A percentile compares a stretch with the other conserved stretches of the same genome.
These are phyloP conservation scores for Exophiala sp. DNA, from an alignment of 2,329 filamentous ascomycete genomes.

Conservation along the genomic window DNA sequence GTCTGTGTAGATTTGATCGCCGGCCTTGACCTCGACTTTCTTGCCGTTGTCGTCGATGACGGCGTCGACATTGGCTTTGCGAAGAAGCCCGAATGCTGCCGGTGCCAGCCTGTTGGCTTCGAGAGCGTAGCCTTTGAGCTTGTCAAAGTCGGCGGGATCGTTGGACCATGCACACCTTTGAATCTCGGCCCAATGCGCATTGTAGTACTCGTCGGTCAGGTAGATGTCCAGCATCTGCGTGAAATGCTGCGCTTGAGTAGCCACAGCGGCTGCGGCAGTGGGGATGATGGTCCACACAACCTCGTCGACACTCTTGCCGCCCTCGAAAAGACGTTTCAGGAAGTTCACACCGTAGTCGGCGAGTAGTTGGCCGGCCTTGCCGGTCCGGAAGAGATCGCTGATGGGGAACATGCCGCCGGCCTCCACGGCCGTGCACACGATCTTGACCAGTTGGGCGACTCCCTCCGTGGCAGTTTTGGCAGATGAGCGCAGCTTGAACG, in stretches of 20 bases:
- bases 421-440: constrained; percentile 23
- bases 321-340: constrained; percentile 48
- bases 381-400: constrained; percentile 28
- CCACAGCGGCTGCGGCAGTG: constrained; percentile 51
- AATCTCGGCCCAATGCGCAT: constrained; percentile 28
- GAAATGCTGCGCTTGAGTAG: constrained; percentile 55
- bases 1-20: constrained; percentile 28
- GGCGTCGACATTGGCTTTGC: constrained; percentile 21
- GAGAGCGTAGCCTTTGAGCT: constrained; percentile 28
- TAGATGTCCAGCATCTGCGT: constrained; percentile 54
- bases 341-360: constrained; percentile 52
- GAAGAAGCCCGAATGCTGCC: constrained; percentile 27
- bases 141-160: constrained; percentile 27
- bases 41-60: constrained; percentile 24
- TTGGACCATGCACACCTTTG: constrained; percentile 28
- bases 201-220: constrained; percentile 40
- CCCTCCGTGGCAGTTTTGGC: constrained; percentile 24
- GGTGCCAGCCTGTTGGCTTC: constrained; percentile 28
- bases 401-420: constrained; percentile 38
- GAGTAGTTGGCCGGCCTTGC: constrained; percentile 33
- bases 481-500: constrained; percentile 25
- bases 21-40: constrained; percentile 18
- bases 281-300: constrained; percentile 54
- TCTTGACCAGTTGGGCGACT: constrained; percentile 26
- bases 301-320: constrained; percentile 43